Evolutionary conservation across 805 yeast species (phyloP).

Genomic region (Komagataella phaffii): DNA sequence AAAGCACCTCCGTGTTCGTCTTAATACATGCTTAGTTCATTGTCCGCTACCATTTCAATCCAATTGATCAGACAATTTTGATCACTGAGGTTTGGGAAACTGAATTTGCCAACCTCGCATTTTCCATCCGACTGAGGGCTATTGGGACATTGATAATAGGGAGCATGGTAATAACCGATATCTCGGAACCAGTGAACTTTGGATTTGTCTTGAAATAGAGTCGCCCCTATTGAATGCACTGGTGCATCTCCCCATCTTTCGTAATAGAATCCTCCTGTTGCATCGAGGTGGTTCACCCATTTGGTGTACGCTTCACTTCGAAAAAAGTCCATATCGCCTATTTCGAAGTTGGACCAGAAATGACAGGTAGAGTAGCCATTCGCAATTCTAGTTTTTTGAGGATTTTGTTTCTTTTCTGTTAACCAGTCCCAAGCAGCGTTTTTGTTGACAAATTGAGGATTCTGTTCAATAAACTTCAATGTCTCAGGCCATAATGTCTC

Average conservation of each 20-base stretch:
- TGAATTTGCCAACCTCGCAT: slow-evolving; percentile 33
- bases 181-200: slow-evolving; percentile 81
- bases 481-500: slow-evolving; percentile 60
- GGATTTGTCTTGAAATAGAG: slow-evolving; percentile 53
- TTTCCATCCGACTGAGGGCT: slow-evolving; percentile 24
- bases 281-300: slow-evolving; percentile 54
- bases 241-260: slow-evolving; percentile 96
- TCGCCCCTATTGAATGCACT: slow-evolving; percentile 66
- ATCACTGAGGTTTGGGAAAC: slow-evolving; percentile 35
- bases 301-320: slow-evolving; percentile 51
- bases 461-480: slow-evolving; percentile 35
- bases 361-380: slow-evolving; percentile 51
- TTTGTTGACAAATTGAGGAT: slow-evolving; percentile 44
- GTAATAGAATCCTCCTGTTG: slow-evolving; percentile 71
- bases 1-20: neutral
- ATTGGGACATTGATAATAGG: slow-evolving; percentile 67
- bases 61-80: slow-evolving; percentile 72
- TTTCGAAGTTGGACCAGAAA: slow-evolving; percentile 86
- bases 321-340: slow-evolving; percentile 73
- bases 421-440: slow-evolving; percentile 43
- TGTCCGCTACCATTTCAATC: slow-evolving; percentile 32
- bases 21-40: slow-evolving; percentile 11
- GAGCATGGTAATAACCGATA: slow-evolving; percentile 65
- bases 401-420: slow-evolving; percentile 36
- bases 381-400: slow-evolving; percentile 24